These are phyloP conservation scores for Skeletonema grethae DNA, from an alignment of 108 stramenopile species.

Conservation along the genomic window DNA sequence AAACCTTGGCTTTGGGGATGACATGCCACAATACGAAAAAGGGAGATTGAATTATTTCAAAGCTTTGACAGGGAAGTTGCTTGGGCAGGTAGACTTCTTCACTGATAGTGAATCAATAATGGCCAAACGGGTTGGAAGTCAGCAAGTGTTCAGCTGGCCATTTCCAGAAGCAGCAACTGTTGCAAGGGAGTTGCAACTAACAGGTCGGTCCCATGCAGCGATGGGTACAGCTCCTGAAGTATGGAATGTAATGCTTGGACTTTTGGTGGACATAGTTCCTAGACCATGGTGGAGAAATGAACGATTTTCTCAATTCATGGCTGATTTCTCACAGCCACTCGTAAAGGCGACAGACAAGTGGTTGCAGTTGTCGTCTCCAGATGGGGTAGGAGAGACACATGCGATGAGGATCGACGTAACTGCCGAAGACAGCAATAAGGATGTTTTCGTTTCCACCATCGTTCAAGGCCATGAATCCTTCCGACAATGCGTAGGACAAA, in stretches of 20 bases:
- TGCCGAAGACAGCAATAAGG: background rate
- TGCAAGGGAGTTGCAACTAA: conserved; percentile 34
- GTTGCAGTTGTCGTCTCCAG: conserved; percentile 24
- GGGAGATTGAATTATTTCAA: conserved; percentile 38
- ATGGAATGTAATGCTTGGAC: conserved; percentile 64
- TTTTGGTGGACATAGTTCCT: conserved; percentile 56
- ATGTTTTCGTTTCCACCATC: conserved; percentile 29
- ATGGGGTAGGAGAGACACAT: conserved; percentile 57
- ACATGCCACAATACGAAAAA: conserved; percentile 51
- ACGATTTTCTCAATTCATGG: conserved; percentile 59
- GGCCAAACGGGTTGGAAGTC: conserved; percentile 47
- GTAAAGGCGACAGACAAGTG: conserved; percentile 49
- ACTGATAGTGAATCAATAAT: conserved; percentile 10
- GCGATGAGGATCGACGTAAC: conserved; percentile 73
- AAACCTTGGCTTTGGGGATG: conserved; percentile 67
- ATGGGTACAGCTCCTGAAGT: conserved; percentile 73
- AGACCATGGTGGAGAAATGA: conserved; percentile 54
- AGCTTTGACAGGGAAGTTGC: conserved; percentile 48
- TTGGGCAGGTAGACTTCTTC: conserved; percentile 60
- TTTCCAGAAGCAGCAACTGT: conserved; percentile 76
- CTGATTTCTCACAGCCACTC: conserved; percentile 65
- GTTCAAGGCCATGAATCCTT: conserved; percentile 67
- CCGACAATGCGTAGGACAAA: conserved; percentile 64
- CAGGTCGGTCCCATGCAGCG: conserved; percentile 52
- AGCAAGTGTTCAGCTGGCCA: conserved; percentile 67